Evolutionary conservation across 176 grass and related monocot genomes (phyloP), one percentile per base, ranked within the genome.

Genomic region (Raddia distichophylla): DNA sequence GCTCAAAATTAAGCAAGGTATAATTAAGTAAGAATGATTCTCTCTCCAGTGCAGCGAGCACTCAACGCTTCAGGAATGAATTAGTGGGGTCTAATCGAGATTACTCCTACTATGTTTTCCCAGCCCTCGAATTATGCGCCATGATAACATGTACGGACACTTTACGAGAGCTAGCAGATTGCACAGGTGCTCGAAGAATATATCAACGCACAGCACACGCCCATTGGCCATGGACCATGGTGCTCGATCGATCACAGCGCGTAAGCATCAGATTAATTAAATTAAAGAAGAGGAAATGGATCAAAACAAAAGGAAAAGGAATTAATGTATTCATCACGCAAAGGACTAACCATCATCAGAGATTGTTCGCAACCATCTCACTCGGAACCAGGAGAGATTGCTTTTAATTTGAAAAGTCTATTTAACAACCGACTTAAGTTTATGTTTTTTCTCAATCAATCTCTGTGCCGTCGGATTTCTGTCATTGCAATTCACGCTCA

Each of bases 31-130:
- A 54, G 78, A 86, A 90, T 86, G 60, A 90, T 86, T 77, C 88
- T 82, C 46, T 67, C 37, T 82, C 79, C 67, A 67, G 88, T 86
- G 83, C 88, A 86, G 33, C 2, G 45, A 86, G 88, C 88, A 90
- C 88, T 90, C 60, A 62, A 82, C 52, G 44, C 71, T 77, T 82
- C 14, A 44, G 57, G 58, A 43, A 63, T 67, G 72, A 82, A 77
- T 81, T 85, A 51, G 87, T 82, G 88, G 88, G 88, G 51, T 44
- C 83, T 37, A 50, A 32, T 63, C 49, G 62, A 82, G 70, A 81
- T 86, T 48, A 81, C 34, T 64, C n/a, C 60, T 79, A 59, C 56
- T 67, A 80, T 83, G 40, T 77, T 72, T 71, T 14, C 43, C 48
- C 37, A 40, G 37, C 37, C 10, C 54, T 27, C 60, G 34, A 72